Base-by-base conservation (phyloP, 2,329 filamentous ascomycete species). In the Lecanoromycetidae sp. region DNA sequence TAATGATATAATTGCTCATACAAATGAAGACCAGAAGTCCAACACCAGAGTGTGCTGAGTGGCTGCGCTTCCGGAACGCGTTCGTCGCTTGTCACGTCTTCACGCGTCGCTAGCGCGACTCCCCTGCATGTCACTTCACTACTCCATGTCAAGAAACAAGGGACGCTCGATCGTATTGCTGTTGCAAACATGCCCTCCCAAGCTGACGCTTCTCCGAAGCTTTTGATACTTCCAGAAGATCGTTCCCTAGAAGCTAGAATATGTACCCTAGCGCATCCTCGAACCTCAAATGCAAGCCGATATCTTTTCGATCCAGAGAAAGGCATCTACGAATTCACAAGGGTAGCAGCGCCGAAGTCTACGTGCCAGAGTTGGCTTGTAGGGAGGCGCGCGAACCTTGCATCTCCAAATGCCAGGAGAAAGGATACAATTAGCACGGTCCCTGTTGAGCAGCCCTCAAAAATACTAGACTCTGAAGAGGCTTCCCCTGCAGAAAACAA, bases 271-370 rank as follows among this genome's bases (percentile, higher is more conserved):
- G 66, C 71, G 4, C 69, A 77, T 50, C 77, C 77, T 6, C 68
- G 69, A 30, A 74, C 69, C 12, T 60, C 58, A 3, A 60, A 58
- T 6, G 60, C 68, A 3, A 70, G 62, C 37, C 67, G 75, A 51
- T 81, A 79, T 55, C 71, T 72, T 50, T 76, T 78, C 56, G 79
- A 76, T 52, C 76, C 77, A 0, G 60, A 70, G 22, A 67, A 66
- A 17, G 77, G 78, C 3, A 64, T 80, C 46, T 75, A 74, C 57
- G 77, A 82, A 54, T 79, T 82, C 58, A 80, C 74, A 2, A 68
- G 68, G 45, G 66, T 81, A 45, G 63, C 69, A 7, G 66, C 74
- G 4, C 66, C 74, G 2, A 67, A 70, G 51, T 67, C 65, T 17
- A 62, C 65, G 29, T 69, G 70, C 41, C 66, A 70, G 49, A 80